Conservation (phyloP, 1,139 yeast species). For the Komagataea norvegica region DNA sequence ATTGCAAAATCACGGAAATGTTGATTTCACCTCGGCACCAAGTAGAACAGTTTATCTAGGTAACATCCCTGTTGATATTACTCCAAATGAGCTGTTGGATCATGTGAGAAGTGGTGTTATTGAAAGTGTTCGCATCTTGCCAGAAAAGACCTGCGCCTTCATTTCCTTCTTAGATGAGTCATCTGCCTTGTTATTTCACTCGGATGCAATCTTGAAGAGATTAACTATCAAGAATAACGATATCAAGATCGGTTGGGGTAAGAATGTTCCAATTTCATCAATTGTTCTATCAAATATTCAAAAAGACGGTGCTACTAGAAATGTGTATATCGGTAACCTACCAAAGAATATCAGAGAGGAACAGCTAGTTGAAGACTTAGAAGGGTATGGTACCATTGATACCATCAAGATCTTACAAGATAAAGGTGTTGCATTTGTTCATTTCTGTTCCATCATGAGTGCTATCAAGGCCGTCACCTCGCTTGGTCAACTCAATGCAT, state of each 20-base stretch:
- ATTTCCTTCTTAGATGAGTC: constrained; percentile 48
- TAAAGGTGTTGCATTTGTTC: constrained; percentile 80
- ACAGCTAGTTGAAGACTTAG: constrained; percentile 59
- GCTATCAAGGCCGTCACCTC: constrained; percentile 81
- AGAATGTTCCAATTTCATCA: constrained; percentile 61
- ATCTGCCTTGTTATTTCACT: constrained; percentile 51
- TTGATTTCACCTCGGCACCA: constrained; percentile 45
- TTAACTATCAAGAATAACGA: constrained; percentile 48
- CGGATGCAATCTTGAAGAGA: constrained; percentile 51
- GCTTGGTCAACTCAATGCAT: constrained; percentile 51
- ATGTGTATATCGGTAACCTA: constrained; percentile 78
- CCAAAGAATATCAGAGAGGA: constrained; percentile 57
- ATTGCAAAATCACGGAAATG: constrained; percentile 2
- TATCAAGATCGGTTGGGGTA: constrained; percentile 75
- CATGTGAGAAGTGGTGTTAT: constrained; percentile 90
- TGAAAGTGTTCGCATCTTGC: constrained; percentile 57
- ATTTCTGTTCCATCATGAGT: constrained; percentile 75
- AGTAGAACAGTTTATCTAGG: constrained; percentile 90
- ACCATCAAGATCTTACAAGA: constrained; percentile 70
- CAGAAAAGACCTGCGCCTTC: constrained; percentile 52
- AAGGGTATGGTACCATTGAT: constrained; percentile 77
- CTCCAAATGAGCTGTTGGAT: constrained; percentile 77
- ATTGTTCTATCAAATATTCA: constrained; percentile 70
- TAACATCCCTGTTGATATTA: constrained; percentile 76
- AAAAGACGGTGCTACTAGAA: constrained; percentile 86